Percentiles rank a stretch among this genome's conserved stretches.
phyloP scores from a whole-genome alignment of 371 early-diverging fungal species.

The Basidiobolus meristosporus region DNA sequence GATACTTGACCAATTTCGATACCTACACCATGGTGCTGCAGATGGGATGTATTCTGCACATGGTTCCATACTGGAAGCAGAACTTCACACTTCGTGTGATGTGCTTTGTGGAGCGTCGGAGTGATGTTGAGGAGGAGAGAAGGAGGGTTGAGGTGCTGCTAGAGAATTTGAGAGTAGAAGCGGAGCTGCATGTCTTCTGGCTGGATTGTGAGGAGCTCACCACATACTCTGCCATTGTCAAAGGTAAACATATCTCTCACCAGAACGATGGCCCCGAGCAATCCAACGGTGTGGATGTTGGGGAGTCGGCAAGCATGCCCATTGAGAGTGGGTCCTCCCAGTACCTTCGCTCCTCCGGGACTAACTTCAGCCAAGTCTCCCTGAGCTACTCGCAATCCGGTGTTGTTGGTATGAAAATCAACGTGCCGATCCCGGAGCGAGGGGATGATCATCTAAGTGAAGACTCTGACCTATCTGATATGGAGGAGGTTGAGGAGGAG shows the following conservation, averaged over 20 bases:
- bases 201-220: slow-evolving; percentile 8
- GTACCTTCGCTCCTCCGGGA: neutral
- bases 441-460: neutral
- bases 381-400: slow-evolving; percentile 1
- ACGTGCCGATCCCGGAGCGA: too few relatives aligned
- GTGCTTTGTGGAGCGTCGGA: slow-evolving; percentile 29
- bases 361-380: neutral
- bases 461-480: neutral
- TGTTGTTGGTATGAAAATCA: too few relatives aligned
- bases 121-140: slow-evolving; percentile 24
- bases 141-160: slow-evolving; percentile 18
- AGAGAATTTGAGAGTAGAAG: slow-evolving; percentile 26
- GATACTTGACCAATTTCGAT: slow-evolving; percentile 30
- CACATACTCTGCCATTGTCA: slow-evolving; percentile 4
- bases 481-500: neutral
- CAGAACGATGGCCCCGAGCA: slow-evolving; percentile 3
- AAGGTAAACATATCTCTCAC: slow-evolving; percentile 13
- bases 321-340: neutral
- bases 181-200: slow-evolving; percentile 24
- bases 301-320: slow-evolving; percentile 1
- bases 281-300: neutral
- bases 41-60: slow-evolving; percentile 39
- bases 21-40: slow-evolving; percentile 50
- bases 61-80: slow-evolving; percentile 30
- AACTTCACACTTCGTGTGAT: slow-evolving; percentile 25